phyloP scores from a whole-genome alignment of 2,329 filamentous ascomycete species.

The Diaporthe eres region DNA sequence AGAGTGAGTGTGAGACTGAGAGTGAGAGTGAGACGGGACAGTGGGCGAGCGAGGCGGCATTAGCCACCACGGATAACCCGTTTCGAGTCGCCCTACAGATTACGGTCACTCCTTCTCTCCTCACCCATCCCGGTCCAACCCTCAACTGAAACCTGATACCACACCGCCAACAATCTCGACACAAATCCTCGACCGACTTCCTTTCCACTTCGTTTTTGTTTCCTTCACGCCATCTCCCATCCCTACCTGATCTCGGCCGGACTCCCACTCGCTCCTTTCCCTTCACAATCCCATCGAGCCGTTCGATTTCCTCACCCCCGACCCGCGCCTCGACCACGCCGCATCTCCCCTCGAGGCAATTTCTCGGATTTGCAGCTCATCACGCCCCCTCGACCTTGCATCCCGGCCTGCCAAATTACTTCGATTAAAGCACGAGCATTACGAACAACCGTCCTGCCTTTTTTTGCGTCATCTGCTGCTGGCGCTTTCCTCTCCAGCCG shows the following conservation, averaged over 20 bases:
- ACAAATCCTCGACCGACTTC: conserved; percentile 32
- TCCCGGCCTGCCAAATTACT: conserved; percentile 35
- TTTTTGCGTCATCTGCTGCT: conserved; percentile 33
- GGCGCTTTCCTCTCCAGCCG: neutral
- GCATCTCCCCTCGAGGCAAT: conserved; percentile 26
- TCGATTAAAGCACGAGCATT: conserved; percentile 35
- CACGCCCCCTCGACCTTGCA: conserved; percentile 31
- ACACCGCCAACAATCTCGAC: conserved; percentile 40
- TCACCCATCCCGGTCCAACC: conserved; percentile 40
- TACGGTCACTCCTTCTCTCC: conserved; percentile 37
- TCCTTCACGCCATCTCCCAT: conserved; percentile 26
- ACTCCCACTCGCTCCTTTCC: conserved; percentile 12
- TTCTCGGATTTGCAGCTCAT: conserved; percentile 31
- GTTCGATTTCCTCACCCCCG: neutral
- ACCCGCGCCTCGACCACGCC: conserved; percentile 17
- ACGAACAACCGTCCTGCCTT: conserved; percentile 29
- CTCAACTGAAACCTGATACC: conserved; percentile 42
- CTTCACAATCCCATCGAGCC: conserved; percentile 14
- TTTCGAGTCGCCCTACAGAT: conserved; percentile 34
- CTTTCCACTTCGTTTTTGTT: conserved; percentile 7
- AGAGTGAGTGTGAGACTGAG: neutral
- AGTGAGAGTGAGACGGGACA: conserved; percentile 25
- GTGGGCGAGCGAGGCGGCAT: conserved; percentile 23
- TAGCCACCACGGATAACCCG: conserved; percentile 34
- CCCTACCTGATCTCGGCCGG: conserved; percentile 22